phyloP scores from a whole-genome alignment of 192 early-diverging fungal genomes.

The Coemansia sp. region DNA sequence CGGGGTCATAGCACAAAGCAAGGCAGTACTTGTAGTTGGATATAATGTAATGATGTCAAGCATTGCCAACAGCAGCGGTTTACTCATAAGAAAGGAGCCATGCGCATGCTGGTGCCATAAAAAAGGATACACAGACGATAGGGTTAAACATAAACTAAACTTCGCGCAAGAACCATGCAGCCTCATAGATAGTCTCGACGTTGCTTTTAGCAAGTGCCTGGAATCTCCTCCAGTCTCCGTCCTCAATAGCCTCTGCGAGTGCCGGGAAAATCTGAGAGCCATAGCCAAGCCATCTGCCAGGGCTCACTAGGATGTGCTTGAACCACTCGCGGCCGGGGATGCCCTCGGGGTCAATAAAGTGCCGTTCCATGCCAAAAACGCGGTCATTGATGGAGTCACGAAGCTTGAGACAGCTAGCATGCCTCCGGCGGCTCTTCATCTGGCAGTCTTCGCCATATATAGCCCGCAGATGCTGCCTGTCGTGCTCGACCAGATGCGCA shows the following conservation, averaged over 20 bases:
- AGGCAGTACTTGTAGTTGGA: too few species aligned
- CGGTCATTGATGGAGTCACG: constrained; percentile 51
- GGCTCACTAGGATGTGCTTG: constrained; percentile 59
- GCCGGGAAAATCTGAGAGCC: constrained; percentile 53
- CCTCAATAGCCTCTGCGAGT: constrained; percentile 52
- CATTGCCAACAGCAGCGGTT: background rate
- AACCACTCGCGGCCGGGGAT: constrained; percentile 59
- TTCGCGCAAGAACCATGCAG: constrained; percentile 47
- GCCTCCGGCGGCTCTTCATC: constrained; percentile 37
- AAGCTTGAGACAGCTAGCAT: constrained; percentile 24
- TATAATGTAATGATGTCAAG: too few species aligned
- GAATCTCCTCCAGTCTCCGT: constrained; percentile 23
- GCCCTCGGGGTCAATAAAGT: constrained; percentile 57
- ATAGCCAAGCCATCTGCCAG: constrained; percentile 55
- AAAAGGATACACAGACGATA: background rate
- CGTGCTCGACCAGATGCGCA: constrained; percentile 27
- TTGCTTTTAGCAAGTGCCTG: constrained; percentile 24
- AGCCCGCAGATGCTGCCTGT: constrained; percentile 19
- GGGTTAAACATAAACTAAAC: constrained; percentile 8
- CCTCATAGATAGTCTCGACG: constrained; percentile 35
- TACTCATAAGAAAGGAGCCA: background rate
- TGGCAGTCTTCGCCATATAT: constrained; percentile 48
- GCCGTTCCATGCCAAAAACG: constrained; percentile 51
- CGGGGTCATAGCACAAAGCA: too few species aligned
- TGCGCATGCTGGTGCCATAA: background rate